These are phyloP conservation scores for Diplodia seriata DNA, from an alignment of 2,329 filamentous ascomycete species.

Conservation along the genomic window DNA sequence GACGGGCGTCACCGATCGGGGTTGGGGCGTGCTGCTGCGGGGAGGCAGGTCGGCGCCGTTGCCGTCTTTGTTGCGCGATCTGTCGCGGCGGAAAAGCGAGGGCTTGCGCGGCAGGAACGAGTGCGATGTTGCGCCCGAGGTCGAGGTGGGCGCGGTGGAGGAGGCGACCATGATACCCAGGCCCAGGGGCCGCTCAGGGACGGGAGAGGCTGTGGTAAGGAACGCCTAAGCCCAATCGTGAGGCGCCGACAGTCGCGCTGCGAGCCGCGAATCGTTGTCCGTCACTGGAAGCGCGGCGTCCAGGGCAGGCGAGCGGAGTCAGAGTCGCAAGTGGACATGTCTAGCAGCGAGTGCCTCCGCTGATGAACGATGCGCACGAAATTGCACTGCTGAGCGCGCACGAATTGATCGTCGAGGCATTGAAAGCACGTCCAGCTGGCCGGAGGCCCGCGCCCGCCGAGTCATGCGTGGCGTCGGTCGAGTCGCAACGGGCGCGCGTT, in stretches of 20 bases:
- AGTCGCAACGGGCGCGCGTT: constrained; percentile 8
- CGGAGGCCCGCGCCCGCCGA: constrained; percentile 14
- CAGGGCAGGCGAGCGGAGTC: constrained; percentile 19
- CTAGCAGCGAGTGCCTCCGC: constrained; percentile 8
- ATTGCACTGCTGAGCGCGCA: constrained; percentile 14
- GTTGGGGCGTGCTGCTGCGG: constrained; percentile 30
- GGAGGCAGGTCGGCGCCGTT: constrained; percentile 18
- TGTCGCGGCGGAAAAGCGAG: constrained; percentile 31
- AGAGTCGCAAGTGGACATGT: constrained; percentile 25
- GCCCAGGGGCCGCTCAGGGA: constrained; percentile 26
- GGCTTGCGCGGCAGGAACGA: constrained; percentile 32
- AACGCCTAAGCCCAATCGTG: constrained; percentile 12
- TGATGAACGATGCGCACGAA: constrained; percentile 22
- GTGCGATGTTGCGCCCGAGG: constrained; percentile 19
- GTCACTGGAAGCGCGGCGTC: constrained; percentile 20
- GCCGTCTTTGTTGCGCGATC: constrained; percentile 19
- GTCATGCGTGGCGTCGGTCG: constrained; percentile 15
- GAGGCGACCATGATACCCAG: constrained; percentile 30
- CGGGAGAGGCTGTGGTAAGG: constrained; percentile 15
- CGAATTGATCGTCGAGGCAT: constrained; percentile 25
- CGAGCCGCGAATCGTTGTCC: constrained; percentile 20
- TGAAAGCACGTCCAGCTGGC: constrained; percentile 13
- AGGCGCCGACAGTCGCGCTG: constrained; percentile 21
- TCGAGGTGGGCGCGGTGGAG: constrained; percentile 18
- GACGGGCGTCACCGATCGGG: constrained; percentile 30